Conservation (phyloP, 2,329 filamentous ascomycete genomes). For the Cadophora gregata region DNA sequence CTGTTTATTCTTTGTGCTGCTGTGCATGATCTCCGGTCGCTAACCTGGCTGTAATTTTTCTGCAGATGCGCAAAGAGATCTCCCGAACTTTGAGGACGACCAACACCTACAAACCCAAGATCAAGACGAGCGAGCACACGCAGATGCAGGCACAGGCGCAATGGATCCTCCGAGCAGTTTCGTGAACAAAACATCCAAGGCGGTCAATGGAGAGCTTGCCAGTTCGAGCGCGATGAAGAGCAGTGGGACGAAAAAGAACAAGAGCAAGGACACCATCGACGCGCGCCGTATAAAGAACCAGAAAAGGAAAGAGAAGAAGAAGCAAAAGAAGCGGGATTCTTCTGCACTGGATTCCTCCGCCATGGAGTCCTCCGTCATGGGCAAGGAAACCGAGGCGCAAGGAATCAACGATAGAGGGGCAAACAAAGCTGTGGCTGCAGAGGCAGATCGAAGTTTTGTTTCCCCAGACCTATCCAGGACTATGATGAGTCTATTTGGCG, state of each 20-base stretch:
- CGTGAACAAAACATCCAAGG: background rate
- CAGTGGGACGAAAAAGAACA: constrained; percentile 6
- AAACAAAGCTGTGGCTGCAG: background rate
- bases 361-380: constrained; percentile 13
- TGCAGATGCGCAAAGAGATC: constrained; percentile 1
- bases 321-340: constrained; percentile 11
- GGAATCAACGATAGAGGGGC: background rate
- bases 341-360: constrained; percentile 10
- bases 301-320: constrained; percentile 18
- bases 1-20: background rate
- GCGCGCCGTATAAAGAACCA: background rate
- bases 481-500: background rate
- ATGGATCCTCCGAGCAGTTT: background rate
- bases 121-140: background rate
- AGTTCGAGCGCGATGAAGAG: background rate
- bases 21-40: background rate
- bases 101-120: background rate
- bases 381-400: background rate
- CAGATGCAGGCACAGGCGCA: background rate
- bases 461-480: background rate
- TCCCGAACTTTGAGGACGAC: background rate
- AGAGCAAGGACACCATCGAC: background rate
- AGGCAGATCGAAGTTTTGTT: background rate
- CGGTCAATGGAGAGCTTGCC: background rate
- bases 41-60: background rate